Percentiles rank a stretch among this genome's conserved stretches.
Evolutionary conservation across 768 basidiomycete genomes (phyloP).

Genomic region (Termitomyces sp.): DNA sequence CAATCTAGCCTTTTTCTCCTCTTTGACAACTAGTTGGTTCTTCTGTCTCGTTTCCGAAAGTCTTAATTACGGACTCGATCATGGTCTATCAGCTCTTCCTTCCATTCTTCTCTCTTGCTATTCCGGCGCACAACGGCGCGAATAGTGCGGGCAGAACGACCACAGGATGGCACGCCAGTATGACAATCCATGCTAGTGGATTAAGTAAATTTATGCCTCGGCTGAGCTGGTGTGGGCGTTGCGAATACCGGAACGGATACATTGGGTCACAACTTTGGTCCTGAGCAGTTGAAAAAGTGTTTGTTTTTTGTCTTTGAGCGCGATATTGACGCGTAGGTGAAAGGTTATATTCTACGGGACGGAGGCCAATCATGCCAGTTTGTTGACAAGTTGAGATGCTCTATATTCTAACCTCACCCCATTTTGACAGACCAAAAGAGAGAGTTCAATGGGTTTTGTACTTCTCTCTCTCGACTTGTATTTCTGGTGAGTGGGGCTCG

Average conservation of each 20-base stretch:
- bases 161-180: too few species aligned
- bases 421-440: neutral
- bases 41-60: neutral
- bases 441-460: too few species aligned
- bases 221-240: too few species aligned
- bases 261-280: neutral
- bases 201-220: too few species aligned
- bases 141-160: neutral
- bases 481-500: conserved; percentile 13
- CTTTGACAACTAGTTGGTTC: neutral
- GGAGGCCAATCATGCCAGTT: neutral
- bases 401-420: neutral
- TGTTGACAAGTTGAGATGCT: too few species aligned
- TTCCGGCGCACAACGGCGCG: neutral
- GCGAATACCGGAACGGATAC: neutral
- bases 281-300: neutral
- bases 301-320: neutral
- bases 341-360: too few species aligned
- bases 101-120: neutral
- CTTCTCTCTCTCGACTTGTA: conserved; percentile 10
- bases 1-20: neutral
- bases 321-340: neutral
- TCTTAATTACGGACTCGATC: neutral
- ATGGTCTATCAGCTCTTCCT: neutral
- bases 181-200: too few species aligned